A percentile compares a stretch with the other conserved stretches of the same genome.
These are phyloP conservation scores for Phytophthora pistaciae DNA, from an alignment of 352 stramenopile species.

Conservation along the genomic window DNA sequence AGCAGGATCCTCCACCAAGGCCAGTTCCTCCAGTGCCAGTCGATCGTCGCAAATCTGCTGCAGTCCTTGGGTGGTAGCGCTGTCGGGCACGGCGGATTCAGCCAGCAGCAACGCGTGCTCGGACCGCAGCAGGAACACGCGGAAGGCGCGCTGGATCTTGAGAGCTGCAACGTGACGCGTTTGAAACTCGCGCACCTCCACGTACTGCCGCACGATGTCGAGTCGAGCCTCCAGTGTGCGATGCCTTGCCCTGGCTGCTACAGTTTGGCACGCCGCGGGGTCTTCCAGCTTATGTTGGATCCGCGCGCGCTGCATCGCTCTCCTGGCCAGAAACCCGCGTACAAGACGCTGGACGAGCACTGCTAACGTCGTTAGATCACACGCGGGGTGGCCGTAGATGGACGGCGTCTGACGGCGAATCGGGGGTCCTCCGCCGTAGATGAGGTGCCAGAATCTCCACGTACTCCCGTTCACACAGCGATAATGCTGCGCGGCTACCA, in stretches of 20 bases:
- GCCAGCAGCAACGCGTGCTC: conserved; percentile 65
- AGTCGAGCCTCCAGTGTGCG: conserved; percentile 49
- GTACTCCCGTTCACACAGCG: conserved; percentile 64
- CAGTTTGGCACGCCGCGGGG: conserved; percentile 34
- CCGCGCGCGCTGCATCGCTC: conserved; percentile 21
- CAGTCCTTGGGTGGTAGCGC: conserved; percentile 46
- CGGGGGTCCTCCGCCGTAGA: conserved; percentile 62
- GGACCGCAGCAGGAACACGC: conserved; percentile 46
- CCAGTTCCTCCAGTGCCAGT: conserved; percentile 72
- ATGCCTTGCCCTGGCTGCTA: conserved; percentile 27
- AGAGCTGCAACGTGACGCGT: conserved; percentile 55
- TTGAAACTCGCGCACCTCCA: conserved; percentile 66
- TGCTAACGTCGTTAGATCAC: conserved; percentile 50
- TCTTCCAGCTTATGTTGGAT: conserved; percentile 27
- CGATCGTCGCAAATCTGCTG: conserved; percentile 63
- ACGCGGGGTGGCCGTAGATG: conserved; percentile 51
- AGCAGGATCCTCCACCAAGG: conserved; percentile 48
- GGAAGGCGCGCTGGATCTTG: conserved; percentile 71
- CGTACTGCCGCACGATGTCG: conserved; percentile 56
- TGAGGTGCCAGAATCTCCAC: conserved; percentile 56
- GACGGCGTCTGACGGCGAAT: conserved; percentile 51
- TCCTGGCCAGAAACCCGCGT: conserved; percentile 59
- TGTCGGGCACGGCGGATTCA: conserved; percentile 62
- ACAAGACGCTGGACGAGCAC: conserved; percentile 55
- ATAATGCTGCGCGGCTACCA: conserved; percentile 52